phyloP scores from a whole-genome alignment of 1,284 basidiomycete species.

The Leccinum angustisporum region DNA sequence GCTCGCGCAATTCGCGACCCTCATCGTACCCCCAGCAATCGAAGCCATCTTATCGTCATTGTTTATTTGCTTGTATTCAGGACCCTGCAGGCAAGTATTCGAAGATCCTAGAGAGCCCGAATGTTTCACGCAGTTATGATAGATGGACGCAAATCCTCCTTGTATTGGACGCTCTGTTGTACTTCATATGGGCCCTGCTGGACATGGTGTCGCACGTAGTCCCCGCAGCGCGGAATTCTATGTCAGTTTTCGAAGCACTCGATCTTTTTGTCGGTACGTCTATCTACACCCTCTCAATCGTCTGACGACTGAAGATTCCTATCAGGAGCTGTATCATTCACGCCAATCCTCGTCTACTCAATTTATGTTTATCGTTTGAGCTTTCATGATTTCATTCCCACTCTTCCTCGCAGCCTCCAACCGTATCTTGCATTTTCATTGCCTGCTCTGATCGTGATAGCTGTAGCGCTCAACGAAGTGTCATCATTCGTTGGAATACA shows the following conservation, averaged over 20 bases:
- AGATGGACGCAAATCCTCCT: slow-evolving; percentile 58
- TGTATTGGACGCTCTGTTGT: slow-evolving; percentile 58
- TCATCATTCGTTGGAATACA: slow-evolving; percentile 63
- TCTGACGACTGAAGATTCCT: neutral
- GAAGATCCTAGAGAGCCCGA: neutral
- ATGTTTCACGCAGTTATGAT: slow-evolving; percentile 1
- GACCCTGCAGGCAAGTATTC: slow-evolving; percentile 52
- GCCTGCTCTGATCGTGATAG: slow-evolving; percentile 48
- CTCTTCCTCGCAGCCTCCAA: slow-evolving; percentile 50
- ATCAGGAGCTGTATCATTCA: slow-evolving; percentile 47
- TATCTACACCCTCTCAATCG: neutral
- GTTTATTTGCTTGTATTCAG: slow-evolving; percentile 51
- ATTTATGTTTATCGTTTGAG: slow-evolving; percentile 55
- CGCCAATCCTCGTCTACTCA: slow-evolving; percentile 58
- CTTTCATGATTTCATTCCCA: slow-evolving; percentile 46
- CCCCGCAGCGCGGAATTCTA: slow-evolving; percentile 45
- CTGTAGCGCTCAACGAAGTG: slow-evolving; percentile 55
- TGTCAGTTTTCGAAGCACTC: slow-evolving; percentile 38
- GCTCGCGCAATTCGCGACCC: slow-evolving; percentile 44
- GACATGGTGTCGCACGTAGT: slow-evolving; percentile 59
- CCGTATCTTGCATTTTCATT: slow-evolving; percentile 47
- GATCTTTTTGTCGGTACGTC: slow-evolving; percentile 49
- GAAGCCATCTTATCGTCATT: slow-evolving; percentile 59
- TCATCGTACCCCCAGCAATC: slow-evolving; percentile 62
- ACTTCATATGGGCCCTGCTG: slow-evolving; percentile 56